A percentile compares a stretch with the other conserved stretches of the same genome.
Evolutionary conservation across 805 yeast genomes (phyloP).

Genomic region (Zygosaccharomyces siamensis): DNA sequence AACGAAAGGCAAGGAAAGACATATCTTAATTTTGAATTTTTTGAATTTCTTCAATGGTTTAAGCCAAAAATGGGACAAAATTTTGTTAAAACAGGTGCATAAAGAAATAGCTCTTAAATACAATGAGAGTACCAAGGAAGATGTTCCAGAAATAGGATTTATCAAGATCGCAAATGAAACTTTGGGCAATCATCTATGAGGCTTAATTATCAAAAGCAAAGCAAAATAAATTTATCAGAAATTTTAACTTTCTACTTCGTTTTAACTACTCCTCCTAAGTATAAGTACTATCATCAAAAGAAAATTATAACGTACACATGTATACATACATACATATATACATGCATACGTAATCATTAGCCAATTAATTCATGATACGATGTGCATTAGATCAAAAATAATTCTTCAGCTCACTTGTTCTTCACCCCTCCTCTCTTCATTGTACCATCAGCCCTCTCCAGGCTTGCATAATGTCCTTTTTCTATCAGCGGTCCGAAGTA

Average conservation of each 20-base stretch:
- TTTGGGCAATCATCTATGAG: constrained; percentile 11
- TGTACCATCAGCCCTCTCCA: constrained; percentile 44
- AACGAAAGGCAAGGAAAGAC: constrained; percentile 11
- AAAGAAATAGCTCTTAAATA: constrained; percentile 29
- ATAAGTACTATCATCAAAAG: not conserved
- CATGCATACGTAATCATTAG: not conserved
- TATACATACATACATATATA: not conserved
- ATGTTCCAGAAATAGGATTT: constrained; percentile 25
- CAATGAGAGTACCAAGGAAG: constrained; percentile 17
- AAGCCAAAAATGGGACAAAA: constrained; percentile 32
- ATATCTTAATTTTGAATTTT: constrained; percentile 43
- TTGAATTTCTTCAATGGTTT: constrained; percentile 48
- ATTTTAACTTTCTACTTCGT: not conserved
- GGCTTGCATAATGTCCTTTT: constrained; percentile 45
- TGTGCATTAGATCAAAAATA: not conserved
- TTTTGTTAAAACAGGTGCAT: constrained; percentile 31
- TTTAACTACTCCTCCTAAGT: not conserved
- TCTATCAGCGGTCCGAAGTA: constrained; percentile 88
- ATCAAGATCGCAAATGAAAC: constrained; percentile 28
- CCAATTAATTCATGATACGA: not conserved
- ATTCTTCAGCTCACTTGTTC: constrained; percentile 17
- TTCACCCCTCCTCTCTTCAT: constrained; percentile 37
- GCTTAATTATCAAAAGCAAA: not conserved
- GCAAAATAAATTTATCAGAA: not conserved
- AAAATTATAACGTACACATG: not conserved